Evolutionary conservation across 2,329 filamentous ascomycete species (phyloP).

Genomic region (Microcyclosporella mali): DNA sequence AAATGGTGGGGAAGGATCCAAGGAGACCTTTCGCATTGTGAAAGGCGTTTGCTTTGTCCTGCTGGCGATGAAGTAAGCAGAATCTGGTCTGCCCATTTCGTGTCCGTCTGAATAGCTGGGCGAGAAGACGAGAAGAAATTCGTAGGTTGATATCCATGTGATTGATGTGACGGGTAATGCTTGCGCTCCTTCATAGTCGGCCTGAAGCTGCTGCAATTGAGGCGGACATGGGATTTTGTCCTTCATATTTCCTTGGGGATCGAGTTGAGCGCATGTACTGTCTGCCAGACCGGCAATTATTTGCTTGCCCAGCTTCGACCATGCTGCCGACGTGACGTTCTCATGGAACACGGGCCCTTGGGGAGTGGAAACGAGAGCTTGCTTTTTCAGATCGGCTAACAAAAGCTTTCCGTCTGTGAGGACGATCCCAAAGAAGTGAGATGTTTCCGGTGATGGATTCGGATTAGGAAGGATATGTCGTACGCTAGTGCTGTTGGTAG

Average conservation of each 20-base stretch:
- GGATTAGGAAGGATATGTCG: constrained; percentile 77
- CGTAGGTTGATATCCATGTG: constrained; percentile 68
- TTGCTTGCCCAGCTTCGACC: constrained; percentile 92
- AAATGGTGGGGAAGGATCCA: constrained; percentile 53
- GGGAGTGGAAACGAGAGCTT: constrained; percentile 50
- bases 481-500: constrained; percentile 67
- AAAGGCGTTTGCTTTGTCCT: constrained; percentile 34
- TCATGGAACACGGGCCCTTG: constrained; percentile 63
- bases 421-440: constrained; percentile 69
- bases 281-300: constrained; percentile 78
- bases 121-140: constrained; percentile 68
- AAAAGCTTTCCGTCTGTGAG: constrained; percentile 74
- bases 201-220: constrained; percentile 42
- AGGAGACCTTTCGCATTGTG: not conserved
- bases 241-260: constrained; percentile 69
- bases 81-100: constrained; percentile 43
- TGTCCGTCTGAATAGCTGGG: constrained; percentile 33
- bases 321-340: constrained; percentile 76
- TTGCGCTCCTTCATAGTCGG: constrained; percentile 30
- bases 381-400: constrained; percentile 71
- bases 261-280: constrained; percentile 76
- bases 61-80: constrained; percentile 74
- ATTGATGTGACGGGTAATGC: constrained; percentile 47
- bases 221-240: constrained; percentile 73
- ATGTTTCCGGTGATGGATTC: constrained; percentile 53